Evolutionary conservation across 1,284 basidiomycete genomes (phyloP).

Genomic region (Sporisorium exsertum): DNA sequence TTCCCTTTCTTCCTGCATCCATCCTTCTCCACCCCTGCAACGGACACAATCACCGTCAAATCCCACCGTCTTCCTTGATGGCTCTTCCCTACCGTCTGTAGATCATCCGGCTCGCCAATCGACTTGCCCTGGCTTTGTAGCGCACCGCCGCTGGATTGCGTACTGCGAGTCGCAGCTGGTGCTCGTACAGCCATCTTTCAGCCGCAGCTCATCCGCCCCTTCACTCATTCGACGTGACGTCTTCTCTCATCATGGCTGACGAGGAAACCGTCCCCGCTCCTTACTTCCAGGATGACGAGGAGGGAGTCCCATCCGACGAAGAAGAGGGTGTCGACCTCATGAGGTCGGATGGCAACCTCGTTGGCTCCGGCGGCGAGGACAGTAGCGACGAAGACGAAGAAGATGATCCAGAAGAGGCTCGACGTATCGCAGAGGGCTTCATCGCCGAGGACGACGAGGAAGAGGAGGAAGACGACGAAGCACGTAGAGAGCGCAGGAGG

Average conservation of each 20-base stretch:
- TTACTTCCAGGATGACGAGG: conserved; percentile 55
- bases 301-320: conserved; percentile 49
- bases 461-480: conserved; percentile 72
- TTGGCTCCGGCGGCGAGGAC: conserved; percentile 61
- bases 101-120: conserved; percentile 2
- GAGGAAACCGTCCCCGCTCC: conserved; percentile 45
- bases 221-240: not conserved
- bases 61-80: not conserved
- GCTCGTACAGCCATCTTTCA: not conserved
- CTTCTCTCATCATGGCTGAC: conserved; percentile 31
- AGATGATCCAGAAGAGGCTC: conserved; percentile 67
- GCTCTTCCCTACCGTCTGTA: not conserved
- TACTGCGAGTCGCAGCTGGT: not conserved
- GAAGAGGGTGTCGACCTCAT: conserved; percentile 66
- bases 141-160: not conserved
- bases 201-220: too few relatives aligned
- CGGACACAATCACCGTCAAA: not conserved
- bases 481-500: conserved; percentile 75
- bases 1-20: not conserved
- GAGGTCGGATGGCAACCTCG: conserved; percentile 60
- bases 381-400: conserved; percentile 66
- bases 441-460: conserved; percentile 68
- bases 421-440: conserved; percentile 66
- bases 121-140: not conserved
- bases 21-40: conserved; percentile 1